A percentile compares a stretch with the other conserved stretches of the same genome.
Evolutionary conservation across 495 filamentous ascomycete species (phyloP).

Genomic region (Aspergillus incahuasiensis): DNA sequence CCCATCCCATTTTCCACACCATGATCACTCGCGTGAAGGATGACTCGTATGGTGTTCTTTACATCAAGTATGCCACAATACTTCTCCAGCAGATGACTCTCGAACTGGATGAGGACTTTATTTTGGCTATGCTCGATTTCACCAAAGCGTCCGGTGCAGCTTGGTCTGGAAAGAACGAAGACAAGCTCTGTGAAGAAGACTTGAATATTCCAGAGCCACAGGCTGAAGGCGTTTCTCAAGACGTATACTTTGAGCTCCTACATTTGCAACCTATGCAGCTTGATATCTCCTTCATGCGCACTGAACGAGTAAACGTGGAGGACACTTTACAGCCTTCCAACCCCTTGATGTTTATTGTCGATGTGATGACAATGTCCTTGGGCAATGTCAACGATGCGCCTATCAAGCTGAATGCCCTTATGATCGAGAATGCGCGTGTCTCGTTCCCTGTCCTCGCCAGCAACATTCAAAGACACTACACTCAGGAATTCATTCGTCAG

Average conservation of each 20-base stretch:
- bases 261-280: slow-evolving; percentile 98
- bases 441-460: slow-evolving; percentile 76
- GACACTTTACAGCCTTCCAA: slow-evolving; percentile 81
- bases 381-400: slow-evolving; percentile 98
- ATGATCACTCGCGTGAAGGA: slow-evolving; percentile 94
- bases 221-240: slow-evolving; percentile 74
- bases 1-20: slow-evolving; percentile 88
- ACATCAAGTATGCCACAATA: slow-evolving; percentile 95
- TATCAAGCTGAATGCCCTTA: slow-evolving; percentile 82
- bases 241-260: slow-evolving; percentile 95
- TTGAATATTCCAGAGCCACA: slow-evolving; percentile 91
- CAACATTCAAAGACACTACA: slow-evolving; percentile 89
- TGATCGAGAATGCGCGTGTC: slow-evolving; percentile 92
- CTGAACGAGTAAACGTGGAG: slow-evolving; percentile 92
- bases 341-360: slow-evolving; percentile 96
- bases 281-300: slow-evolving; percentile 94
- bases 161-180: slow-evolving; percentile 78
- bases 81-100: slow-evolving; percentile 97
- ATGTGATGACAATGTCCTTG: slow-evolving; percentile 98
- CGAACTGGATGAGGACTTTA: slow-evolving; percentile 96
- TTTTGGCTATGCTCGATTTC: slow-evolving; percentile 93
- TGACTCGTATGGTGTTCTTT: slow-evolving; percentile 94
- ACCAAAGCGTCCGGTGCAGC: slow-evolving; percentile 91
- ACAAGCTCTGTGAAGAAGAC: slow-evolving; percentile 80
- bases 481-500: slow-evolving; percentile 90